Base-by-base conservation (phyloP, 768 basidiomycete genomes). In the Termitomyces sp. region DNA sequence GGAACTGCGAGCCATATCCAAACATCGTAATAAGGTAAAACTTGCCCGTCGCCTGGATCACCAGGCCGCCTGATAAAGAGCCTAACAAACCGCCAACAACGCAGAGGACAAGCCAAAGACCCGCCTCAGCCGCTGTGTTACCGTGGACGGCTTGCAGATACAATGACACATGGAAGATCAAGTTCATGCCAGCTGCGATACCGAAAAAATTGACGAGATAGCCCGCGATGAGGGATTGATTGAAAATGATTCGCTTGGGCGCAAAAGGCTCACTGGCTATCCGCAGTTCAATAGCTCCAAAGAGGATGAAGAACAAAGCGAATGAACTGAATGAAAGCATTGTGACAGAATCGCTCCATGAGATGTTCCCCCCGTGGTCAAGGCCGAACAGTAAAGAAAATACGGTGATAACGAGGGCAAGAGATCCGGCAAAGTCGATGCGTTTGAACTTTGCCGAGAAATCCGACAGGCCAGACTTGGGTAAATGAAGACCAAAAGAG, bases 141-240 rank as follows among this genome's bases (percentile, higher is more conserved):
- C 73, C 72, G 35, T 71, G 69, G 7, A 84, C 83, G 0, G 82
- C 84, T 65, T 87, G 85, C 41, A 83, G 66, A 62, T 82, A 85
- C 23, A 86, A 67, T 5, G 84, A 72, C 5, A 82, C 60, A 49
- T 82, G 76, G 71, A 83, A 87, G 12, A 83, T 52, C 61, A 77
- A 66, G 37, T 74, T 67, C 55, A 82, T 72, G 2, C 63, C 68
- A 5, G 77, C 66, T 0, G 75, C 81, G 16, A 80, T 70, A 1
- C 73, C 74, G 63, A 85, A 84, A 63, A 85, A 76, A 68, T 85
- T 84, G 63, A 76, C 75, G n/a, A 82, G 63, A 65, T 84, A 86
- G 44, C 74, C 74, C 12, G 80, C 80, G 30, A 84, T 70, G 21
- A 85, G 73, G 17, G 77, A 68, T 3, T 68, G 71, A 63, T 79